Base-by-base conservation (phyloP, 495 filamentous ascomycete species). In the Cairneyella variabilis region DNA sequence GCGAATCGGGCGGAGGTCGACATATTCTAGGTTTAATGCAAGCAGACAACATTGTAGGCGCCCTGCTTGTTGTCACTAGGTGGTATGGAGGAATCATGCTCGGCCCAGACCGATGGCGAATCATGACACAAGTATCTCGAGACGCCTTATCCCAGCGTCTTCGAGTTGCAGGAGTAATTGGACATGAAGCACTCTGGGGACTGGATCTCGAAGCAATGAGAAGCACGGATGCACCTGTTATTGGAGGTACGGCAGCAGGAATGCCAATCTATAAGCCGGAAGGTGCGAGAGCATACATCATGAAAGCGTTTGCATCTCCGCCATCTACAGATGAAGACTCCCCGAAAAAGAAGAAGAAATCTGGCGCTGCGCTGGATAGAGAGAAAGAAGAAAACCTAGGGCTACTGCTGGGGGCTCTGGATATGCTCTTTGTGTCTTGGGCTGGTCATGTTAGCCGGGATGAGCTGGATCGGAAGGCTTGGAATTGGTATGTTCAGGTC, bases 11-110 rank as follows among this genome's bases (percentile, higher is more conserved):
- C 22, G 90, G 88, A 22, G 93, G 93, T 5, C 81, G 83, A 0
- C 77, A 93, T 22, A 66, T 97, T 60, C 74, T 95, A 20, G 82
- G 86, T 67, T 68, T 95, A 40, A 76, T 98, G 77, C 84, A 90
- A 66, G 69, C 90, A 55, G 85, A 88, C 76, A 79, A 86, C 66
- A 82, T 90, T 2, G 85, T 84, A 71, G 79, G 90, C 70, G 84
- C 89, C 1, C 74, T 96, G 14, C 88, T 98, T 5, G 89, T 98
- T 17, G 87, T 98, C 41, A 88, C 85, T 28, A 75, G 93, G 23
- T 98, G 93, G 93, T 97, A 89, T 66, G 93, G 93, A 0, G 93
- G 93, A 0, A 75, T 92, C 4, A 78, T 88, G 55, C 71, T 98
- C 9, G 93, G 93, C 0, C 86, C 88, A 11, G 93, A 95, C 65